Evolutionary conservation across 768 basidiomycete species (phyloP).

Genomic region (Favolaschia claudopus): DNA sequence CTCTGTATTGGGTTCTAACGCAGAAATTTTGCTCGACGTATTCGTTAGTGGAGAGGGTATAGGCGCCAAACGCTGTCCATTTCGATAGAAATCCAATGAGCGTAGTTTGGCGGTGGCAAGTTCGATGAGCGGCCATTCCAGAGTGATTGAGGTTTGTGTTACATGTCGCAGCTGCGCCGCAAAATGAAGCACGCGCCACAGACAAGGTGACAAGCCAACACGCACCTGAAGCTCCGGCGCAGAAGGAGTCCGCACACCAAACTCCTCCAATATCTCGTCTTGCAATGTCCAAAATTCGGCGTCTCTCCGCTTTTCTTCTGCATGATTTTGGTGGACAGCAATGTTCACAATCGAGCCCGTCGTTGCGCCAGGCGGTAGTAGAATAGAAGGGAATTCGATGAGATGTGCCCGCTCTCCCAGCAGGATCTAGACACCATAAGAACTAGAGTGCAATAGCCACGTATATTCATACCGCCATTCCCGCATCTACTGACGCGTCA

Average conservation of each 20-base stretch:
- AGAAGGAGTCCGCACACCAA: slow-evolving; percentile 71
- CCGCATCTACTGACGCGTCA: slow-evolving; percentile 68
- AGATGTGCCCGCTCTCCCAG: slow-evolving; percentile 94
- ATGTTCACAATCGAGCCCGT: slow-evolving; percentile 98
- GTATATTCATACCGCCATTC: slow-evolving; percentile 79
- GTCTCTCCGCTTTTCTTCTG: slow-evolving; percentile 85
- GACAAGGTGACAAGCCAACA: not conserved
- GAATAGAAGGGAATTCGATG: slow-evolving; percentile 96
- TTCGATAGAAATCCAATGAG: slow-evolving; percentile 92
- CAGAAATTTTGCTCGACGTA: slow-evolving; percentile 88
- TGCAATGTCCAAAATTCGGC: slow-evolving; percentile 88
- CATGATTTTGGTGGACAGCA: slow-evolving; percentile 86
- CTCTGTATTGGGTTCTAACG: slow-evolving; percentile 81
- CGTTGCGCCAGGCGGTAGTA: slow-evolving; percentile 90
- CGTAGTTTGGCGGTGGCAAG: slow-evolving; percentile 88
- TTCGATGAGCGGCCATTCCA: slow-evolving; percentile 91
- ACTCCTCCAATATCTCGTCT: slow-evolving; percentile 76
- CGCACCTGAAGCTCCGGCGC: slow-evolving; percentile 78
- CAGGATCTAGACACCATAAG: slow-evolving; percentile 66
- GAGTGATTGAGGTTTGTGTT: slow-evolving; percentile 95
- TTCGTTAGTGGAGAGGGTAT: slow-evolving; percentile 86
- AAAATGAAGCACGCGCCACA: not conserved
- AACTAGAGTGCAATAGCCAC: not conserved
- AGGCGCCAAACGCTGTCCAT: slow-evolving; percentile 84
- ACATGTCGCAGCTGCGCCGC: slow-evolving; percentile 87